Percentiles rank a stretch among this genome's conserved stretches.
Evolutionary conservation across 2,329 filamentous ascomycete genomes (phyloP).

Genomic region (Lachnellula occidentalis): DNA sequence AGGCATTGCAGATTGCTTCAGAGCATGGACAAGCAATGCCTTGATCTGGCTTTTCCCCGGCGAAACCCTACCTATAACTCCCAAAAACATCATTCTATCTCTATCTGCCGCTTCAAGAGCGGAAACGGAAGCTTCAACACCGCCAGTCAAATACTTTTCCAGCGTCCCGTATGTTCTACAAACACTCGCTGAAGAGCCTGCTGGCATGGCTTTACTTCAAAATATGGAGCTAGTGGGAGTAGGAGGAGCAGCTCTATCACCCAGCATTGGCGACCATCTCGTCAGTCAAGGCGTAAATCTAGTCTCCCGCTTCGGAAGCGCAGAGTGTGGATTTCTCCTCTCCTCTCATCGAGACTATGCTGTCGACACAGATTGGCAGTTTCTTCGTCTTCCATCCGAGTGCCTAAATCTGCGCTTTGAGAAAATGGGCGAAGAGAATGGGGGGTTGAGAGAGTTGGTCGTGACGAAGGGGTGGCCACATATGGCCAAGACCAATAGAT

Average conservation of each 20-base stretch:
- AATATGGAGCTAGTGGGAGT: slow-evolving; percentile 58
- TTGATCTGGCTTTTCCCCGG: slow-evolving; percentile 59
- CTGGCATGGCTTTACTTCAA: slow-evolving; percentile 39
- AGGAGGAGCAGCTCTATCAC: slow-evolving; percentile 54
- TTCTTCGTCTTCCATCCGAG: slow-evolving; percentile 40
- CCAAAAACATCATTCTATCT: slow-evolving; percentile 44
- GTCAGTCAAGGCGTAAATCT: slow-evolving; percentile 48
- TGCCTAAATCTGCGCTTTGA: slow-evolving; percentile 40
- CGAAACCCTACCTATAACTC: slow-evolving; percentile 49
- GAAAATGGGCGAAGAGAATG: slow-evolving; percentile 33
- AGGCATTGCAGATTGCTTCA: slow-evolving; percentile 56
- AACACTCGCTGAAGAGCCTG: slow-evolving; percentile 41
- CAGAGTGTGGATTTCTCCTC: slow-evolving; percentile 61
- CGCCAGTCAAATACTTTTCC: slow-evolving; percentile 51
- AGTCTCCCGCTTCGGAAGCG: slow-evolving; percentile 58
- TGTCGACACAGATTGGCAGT: slow-evolving; percentile 55
- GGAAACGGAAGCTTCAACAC: neutral
- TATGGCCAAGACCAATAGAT: slow-evolving; percentile 50
- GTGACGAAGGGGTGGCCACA: slow-evolving; percentile 53
- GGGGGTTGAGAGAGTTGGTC: slow-evolving; percentile 46
- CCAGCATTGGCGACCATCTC: slow-evolving; percentile 47
- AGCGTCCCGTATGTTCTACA: slow-evolving; percentile 56
- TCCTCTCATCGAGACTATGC: slow-evolving; percentile 54
- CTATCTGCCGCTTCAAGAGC: slow-evolving; percentile 35
- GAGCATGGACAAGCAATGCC: slow-evolving; percentile 55